Evolutionary conservation across 306 rosid genomes (phyloP), one percentile per base, ranked within the genome.

Genomic region (Ziziphus jujuba): DNA sequence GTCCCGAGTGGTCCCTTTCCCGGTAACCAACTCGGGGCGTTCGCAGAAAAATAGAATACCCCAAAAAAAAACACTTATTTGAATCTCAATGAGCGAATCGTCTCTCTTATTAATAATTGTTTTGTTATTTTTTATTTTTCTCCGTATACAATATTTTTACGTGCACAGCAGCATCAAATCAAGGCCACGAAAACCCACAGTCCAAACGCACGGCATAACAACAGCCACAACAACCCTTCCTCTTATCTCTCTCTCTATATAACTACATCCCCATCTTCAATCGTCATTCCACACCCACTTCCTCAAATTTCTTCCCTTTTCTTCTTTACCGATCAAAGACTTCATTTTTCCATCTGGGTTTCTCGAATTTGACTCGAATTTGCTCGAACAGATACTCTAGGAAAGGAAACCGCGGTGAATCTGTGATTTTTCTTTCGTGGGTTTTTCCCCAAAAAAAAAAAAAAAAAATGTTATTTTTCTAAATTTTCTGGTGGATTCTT

Each of bases 201-300:
- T 35, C 9, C 66, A 28, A 2, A 66, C 59, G 58, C 79, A 59
- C 69, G 57, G 74, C 72, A 13, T 15, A 75, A 14, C 66, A 69
- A 56, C 77, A 75, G 56, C 85, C 84, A 78, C 84, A 75, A 17
- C 43, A 19, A 61, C 71, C 20, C 5, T 21, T 35, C 0, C 23
- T 16, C 31, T 35, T 24, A 28, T 28, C 33, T 28, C 33, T 28
- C 3, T 28, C 33, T 40, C 45, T 40, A 40, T 40, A 40, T 40
- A 40, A 40, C 12, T 1, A 12, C 45, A 9, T 40, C 12, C 12
- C 12, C 12, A 38, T 38, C 48, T 35, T 59, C 61, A 13, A 10
- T 13, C 63, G 17, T 16, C 15, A 24, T 47, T 34, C 6, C 12
- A n/a, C 38, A 52, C 23, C 34, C 14, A 38, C 58, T 15, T 14